These are phyloP conservation scores for Priceomyces fermenticarens DNA, from an alignment of 805 yeast species.

Conservation along the genomic window DNA sequence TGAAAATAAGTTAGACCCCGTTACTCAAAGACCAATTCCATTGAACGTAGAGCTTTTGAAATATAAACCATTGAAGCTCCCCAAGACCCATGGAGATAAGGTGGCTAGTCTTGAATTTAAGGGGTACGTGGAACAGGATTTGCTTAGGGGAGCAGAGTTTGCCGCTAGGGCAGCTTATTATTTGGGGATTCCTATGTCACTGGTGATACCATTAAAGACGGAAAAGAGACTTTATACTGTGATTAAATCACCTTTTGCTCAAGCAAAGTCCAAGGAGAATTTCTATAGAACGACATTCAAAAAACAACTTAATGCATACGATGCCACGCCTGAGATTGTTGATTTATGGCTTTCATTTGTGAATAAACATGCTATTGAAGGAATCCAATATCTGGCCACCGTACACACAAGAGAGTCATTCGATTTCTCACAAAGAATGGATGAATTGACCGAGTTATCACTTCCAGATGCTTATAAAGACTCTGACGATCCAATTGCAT, in stretches of 20 bases:
- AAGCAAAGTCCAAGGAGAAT: slow-evolving; percentile 92
- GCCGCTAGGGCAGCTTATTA: slow-evolving; percentile 87
- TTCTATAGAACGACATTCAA: slow-evolving; percentile 84
- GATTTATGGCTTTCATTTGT: slow-evolving; percentile 79
- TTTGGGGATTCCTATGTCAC: slow-evolving; percentile 81
- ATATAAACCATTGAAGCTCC: slow-evolving; percentile 73
- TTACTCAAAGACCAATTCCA: slow-evolving; percentile 62
- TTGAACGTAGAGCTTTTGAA: slow-evolving; percentile 77
- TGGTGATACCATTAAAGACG: slow-evolving; percentile 65
- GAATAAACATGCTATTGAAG: slow-evolving; percentile 71
- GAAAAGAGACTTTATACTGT: slow-evolving; percentile 91
- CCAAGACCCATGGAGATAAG: slow-evolving; percentile 64
- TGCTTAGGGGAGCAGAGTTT: slow-evolving; percentile 79
- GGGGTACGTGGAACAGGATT: slow-evolving; percentile 65
- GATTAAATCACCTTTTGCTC: slow-evolving; percentile 87
- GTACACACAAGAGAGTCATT: slow-evolving; percentile 40
- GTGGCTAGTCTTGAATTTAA: slow-evolving; percentile 77
- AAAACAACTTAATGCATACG: slow-evolving; percentile 72
- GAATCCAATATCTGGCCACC: slow-evolving; percentile 79
- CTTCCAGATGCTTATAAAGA: slow-evolving; percentile 34
- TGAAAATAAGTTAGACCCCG: slow-evolving; percentile 16
- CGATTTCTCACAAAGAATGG: slow-evolving; percentile 25
- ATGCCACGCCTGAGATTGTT: slow-evolving; percentile 78
- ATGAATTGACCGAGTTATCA: slow-evolving; percentile 22
- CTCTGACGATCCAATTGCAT: slow-evolving; percentile 49